These are phyloP conservation scores for Kwoniella europaea DNA, from an alignment of 768 basidiomycete genomes.

Conservation along the genomic window DNA sequence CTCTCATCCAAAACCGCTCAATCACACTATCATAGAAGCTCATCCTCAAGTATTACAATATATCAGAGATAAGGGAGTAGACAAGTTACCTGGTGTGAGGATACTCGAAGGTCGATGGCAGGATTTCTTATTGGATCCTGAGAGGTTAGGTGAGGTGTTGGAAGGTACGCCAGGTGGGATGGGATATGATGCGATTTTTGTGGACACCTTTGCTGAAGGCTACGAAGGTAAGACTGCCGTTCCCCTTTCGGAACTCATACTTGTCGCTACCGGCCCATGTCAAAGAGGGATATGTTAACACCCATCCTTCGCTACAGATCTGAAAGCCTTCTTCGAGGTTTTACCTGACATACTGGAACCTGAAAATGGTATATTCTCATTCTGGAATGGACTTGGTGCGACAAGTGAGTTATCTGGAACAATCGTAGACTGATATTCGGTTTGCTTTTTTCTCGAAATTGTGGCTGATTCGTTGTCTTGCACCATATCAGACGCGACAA, in stretches of 20 bases:
- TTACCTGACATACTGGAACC: conserved; percentile 77
- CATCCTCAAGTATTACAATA: conserved; percentile 87
- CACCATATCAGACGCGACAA: conserved; percentile 69
- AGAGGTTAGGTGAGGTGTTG: conserved; percentile 49
- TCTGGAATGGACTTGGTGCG: conserved; percentile 96
- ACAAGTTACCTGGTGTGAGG: conserved; percentile 73
- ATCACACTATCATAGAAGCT: conserved; percentile 91
- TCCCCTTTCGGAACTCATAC: background rate
- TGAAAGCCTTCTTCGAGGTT: conserved; percentile 79
- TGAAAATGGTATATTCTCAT: conserved; percentile 80
- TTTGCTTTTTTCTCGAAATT: no score
- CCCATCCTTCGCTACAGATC: conserved; percentile 59
- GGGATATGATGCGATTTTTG: conserved; percentile 87
- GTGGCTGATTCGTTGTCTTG: background rate
- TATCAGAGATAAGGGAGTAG: conserved; percentile 78
- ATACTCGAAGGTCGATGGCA: conserved; percentile 95
- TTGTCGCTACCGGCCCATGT: background rate
- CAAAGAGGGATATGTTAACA: background rate
- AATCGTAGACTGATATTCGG: no score
- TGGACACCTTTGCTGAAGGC: conserved; percentile 89
- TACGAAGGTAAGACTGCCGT: conserved; percentile 65
- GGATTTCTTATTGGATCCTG: conserved; percentile 63
- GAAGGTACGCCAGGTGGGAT: conserved; percentile 64
- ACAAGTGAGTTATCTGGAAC: conserved; percentile 68
- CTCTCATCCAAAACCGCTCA: conserved; percentile 62